Percentiles rank a stretch among this genome's conserved stretches.
phyloP scores from a whole-genome alignment of 208 protist species.

The Trypanosoma congolense region DNA sequence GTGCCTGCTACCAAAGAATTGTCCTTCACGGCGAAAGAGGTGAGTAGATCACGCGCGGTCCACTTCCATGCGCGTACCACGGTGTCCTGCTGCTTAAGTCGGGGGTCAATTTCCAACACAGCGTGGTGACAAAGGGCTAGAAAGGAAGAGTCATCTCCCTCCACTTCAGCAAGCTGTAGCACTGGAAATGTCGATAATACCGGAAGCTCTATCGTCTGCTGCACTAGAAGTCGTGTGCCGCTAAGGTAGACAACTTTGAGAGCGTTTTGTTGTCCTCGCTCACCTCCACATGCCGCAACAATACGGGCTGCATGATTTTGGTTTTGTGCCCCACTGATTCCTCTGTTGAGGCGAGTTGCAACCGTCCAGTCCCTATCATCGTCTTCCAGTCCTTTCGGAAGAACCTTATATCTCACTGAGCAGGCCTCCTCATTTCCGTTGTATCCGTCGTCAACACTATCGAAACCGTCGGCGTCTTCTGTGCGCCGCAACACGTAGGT shows the following conservation, averaged over 20 bases:
- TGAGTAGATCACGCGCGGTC: constrained; percentile 49
- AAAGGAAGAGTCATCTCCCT: constrained; percentile 28
- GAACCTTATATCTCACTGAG: constrained; percentile 35
- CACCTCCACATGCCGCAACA: constrained; percentile 25
- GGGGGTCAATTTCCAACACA: constrained; percentile 34
- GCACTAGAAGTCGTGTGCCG: constrained; percentile 31
- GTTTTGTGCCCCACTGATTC: not conserved
- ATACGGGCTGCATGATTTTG: constrained; percentile 8
- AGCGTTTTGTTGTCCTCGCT: constrained; percentile 5
- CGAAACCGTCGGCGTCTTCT: not conserved
- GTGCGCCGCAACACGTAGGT: constrained; percentile 43
- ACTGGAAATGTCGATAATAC: constrained; percentile 38
- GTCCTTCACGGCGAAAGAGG: constrained; percentile 41
- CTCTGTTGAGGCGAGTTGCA: constrained; percentile 10
- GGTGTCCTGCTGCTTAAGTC: constrained; percentile 8
- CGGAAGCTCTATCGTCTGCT: constrained; percentile 35
- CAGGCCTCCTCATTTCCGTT: constrained; percentile 10
- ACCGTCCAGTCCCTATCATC: constrained; percentile 19
- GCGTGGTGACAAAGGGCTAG: constrained; percentile 39
- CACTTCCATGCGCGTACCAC: constrained; percentile 51
- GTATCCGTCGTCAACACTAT: constrained; percentile 2
- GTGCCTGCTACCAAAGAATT: constrained; percentile 46
- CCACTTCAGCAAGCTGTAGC: constrained; percentile 32
- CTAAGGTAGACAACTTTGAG: constrained; percentile 33
- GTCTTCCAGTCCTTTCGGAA: constrained; percentile 35